phyloP scores from a whole-genome alignment of 2,329 filamentous ascomycete species.

The Cytospora leucostoma region DNA sequence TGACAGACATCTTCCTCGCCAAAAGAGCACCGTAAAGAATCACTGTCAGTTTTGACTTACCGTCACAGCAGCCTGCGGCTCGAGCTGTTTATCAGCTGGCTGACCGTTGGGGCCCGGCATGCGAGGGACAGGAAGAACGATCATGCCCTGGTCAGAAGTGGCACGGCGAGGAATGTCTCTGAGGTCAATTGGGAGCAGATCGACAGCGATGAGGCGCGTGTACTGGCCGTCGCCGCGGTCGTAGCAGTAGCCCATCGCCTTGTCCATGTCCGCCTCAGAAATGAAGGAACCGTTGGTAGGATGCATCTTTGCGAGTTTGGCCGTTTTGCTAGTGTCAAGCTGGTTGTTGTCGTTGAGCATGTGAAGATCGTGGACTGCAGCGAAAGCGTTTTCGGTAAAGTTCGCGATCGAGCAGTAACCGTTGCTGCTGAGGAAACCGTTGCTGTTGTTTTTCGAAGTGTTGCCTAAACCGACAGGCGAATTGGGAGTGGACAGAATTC shows the following conservation, averaged over 20 bases:
- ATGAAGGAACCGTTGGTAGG: constrained; percentile 20
- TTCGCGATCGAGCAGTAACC: constrained; percentile 1
- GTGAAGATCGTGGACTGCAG: background rate
- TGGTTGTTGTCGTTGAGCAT: no score
- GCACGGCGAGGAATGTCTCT: constrained; percentile 47
- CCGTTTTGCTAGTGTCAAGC: constrained; percentile 20
- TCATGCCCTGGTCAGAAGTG: constrained; percentile 44
- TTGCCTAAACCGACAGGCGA: background rate
- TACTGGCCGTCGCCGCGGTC: constrained; percentile 55
- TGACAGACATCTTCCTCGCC: background rate
- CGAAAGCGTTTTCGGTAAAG: background rate
- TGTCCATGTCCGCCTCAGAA: constrained; percentile 33
- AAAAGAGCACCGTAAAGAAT: background rate
- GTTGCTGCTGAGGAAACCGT: background rate
- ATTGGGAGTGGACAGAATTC: background rate
- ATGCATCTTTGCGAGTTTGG: constrained; percentile 13
- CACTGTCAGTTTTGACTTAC: constrained; percentile 37
- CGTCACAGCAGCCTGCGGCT: constrained; percentile 37
- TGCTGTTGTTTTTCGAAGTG: background rate
- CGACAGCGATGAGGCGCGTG: constrained; percentile 58
- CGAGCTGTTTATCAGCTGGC: constrained; percentile 40
- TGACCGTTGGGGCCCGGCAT: constrained; percentile 42
- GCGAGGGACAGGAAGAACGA: constrained; percentile 48
- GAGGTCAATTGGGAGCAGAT: constrained; percentile 48
- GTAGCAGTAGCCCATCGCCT: constrained; percentile 52